phyloP scores from a whole-genome alignment of 331 rosid species.

The Ulmus americana region DNA sequence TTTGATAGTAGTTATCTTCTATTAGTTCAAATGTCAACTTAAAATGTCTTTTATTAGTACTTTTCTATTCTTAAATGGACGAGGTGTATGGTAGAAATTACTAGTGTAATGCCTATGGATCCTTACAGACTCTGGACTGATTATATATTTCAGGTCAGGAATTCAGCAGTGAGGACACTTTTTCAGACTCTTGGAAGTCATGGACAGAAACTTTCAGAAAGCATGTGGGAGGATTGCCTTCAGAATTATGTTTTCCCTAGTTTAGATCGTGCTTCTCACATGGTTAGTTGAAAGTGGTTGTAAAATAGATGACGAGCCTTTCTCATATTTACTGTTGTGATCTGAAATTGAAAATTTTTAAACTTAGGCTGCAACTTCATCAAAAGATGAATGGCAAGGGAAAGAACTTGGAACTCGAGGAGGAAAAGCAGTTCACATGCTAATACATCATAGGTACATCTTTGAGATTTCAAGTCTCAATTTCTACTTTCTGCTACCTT shows the following conservation, averaged over 20 bases:
- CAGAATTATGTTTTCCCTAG: conserved; percentile 93
- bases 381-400: conserved; percentile 98
- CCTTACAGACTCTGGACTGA: background rate
- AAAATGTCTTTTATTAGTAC: background rate
- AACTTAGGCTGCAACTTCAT: conserved; percentile 85
- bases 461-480: conserved; percentile 11
- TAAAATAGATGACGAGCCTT: conserved; percentile 15
- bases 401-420: conserved; percentile 96
- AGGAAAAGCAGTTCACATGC: conserved; percentile 97
- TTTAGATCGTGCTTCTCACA: conserved; percentile 81
- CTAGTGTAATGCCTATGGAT: too few species aligned
- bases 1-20: background rate
- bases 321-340: conserved; percentile 17
- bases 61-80: too few species aligned
- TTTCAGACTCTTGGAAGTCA: conserved; percentile 88
- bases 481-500: background rate
- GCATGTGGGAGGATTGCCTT: conserved; percentile 95
- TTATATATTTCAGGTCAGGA: conserved; percentile 65
- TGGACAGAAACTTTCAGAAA: conserved; percentile 82
- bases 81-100: too few species aligned
- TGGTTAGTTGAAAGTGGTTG: conserved; percentile 55
- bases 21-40: background rate
- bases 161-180: conserved; percentile 89
- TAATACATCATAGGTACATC: conserved; percentile 89
- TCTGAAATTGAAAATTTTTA: conserved; percentile 18